phyloP scores from a whole-genome alignment of 1,284 basidiomycete genomes.

The Pterulicium gracile region DNA sequence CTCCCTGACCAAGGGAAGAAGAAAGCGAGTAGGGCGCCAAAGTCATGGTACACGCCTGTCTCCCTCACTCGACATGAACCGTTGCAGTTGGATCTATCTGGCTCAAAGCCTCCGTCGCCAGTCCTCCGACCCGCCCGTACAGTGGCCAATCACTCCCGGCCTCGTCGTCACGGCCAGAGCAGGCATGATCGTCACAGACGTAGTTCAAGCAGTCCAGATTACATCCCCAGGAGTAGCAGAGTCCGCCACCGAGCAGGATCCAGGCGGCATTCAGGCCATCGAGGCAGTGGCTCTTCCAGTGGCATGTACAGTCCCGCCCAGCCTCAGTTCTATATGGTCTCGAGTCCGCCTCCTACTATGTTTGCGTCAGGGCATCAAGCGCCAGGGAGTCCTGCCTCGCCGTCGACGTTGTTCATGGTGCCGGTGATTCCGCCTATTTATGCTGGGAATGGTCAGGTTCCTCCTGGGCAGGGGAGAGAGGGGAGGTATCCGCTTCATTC shows the following conservation, averaged over 20 bases:
- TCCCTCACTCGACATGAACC: neutral
- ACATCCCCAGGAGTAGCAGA: neutral
- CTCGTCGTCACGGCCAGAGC: neutral
- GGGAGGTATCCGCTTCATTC: neutral
- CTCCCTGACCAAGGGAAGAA: neutral
- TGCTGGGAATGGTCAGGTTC: neutral
- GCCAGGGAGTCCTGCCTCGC: too few relatives aligned
- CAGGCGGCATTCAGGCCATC: neutral
- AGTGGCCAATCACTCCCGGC: neutral
- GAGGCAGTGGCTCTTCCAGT: neutral
- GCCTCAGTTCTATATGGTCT: too few relatives aligned
- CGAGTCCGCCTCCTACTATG: too few relatives aligned
- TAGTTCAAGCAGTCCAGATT: neutral
- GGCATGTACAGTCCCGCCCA: neutral
- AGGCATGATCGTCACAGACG: neutral
- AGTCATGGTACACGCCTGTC: neutral
- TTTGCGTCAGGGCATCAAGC: too few relatives aligned
- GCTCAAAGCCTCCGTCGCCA: neutral
- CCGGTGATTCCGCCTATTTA: neutral
- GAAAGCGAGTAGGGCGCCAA: neutral
- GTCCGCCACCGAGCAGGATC: neutral
- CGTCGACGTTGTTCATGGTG: too few relatives aligned
- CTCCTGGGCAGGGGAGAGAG: neutral
- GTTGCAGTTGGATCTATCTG: neutral
- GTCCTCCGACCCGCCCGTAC: neutral